Percentiles rank a stretch among this genome's conserved stretches.
Evolutionary conservation across 2,329 filamentous ascomycete genomes (phyloP).

Genomic region (Talaromyces sp.): DNA sequence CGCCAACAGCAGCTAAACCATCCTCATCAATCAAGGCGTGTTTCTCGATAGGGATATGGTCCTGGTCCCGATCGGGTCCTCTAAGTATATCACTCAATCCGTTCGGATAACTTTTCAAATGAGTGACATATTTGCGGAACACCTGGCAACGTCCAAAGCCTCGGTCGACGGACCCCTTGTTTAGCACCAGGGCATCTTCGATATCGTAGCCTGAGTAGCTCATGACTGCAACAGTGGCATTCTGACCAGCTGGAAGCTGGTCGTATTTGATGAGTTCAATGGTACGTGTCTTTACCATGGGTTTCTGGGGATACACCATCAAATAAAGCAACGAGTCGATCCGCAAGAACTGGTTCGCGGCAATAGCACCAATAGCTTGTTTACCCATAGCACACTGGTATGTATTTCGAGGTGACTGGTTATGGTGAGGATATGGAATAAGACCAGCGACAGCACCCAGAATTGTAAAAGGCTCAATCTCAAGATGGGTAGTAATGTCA

Average conservation of each 20-base stretch:
- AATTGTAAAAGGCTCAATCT: conserved; percentile 97
- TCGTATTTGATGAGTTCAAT: conserved; percentile 97
- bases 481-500: conserved; percentile 81
- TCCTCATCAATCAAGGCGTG: conserved; percentile 75
- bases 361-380: conserved; percentile 97
- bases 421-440: conserved; percentile 97
- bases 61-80: conserved; percentile 58
- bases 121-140: conserved; percentile 88
- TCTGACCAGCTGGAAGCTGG: conserved; percentile 93
- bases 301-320: conserved; percentile 94
- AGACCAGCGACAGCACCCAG: conserved; percentile 91
- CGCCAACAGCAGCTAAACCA: conserved; percentile 82
- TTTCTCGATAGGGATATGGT: conserved; percentile 59
- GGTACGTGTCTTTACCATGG: conserved; percentile 94
- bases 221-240: conserved; percentile 97
- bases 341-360: conserved; percentile 94
- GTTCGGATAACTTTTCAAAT: conserved; percentile 85
- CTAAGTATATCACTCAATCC: conserved; percentile 58
- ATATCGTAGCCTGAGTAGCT: conserved; percentile 99
- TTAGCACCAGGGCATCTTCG: conserved; percentile 92
- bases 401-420: conserved; percentile 96
- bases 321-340: conserved; percentile 96
- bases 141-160: conserved; percentile 97
- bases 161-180: conserved; percentile 91
- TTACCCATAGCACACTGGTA: conserved; percentile 99